Evolutionary conservation across 169 alveolate species (phyloP).

Genomic region (Eimeria zaria): DNA sequence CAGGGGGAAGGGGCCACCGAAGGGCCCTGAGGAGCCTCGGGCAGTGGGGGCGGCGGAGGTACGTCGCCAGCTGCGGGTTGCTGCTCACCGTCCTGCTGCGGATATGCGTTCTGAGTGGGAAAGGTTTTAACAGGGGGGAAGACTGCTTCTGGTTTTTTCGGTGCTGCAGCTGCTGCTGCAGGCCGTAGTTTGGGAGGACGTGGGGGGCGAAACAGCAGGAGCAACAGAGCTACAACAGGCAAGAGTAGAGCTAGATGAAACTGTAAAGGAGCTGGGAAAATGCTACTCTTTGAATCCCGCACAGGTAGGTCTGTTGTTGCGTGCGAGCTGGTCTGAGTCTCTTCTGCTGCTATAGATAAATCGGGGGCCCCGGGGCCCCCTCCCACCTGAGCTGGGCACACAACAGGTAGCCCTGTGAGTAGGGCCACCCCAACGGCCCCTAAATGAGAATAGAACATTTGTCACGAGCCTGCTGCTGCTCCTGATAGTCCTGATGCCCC

Average conservation of each 20-base stretch:
- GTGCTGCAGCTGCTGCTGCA: too few species aligned
- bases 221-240: neutral
- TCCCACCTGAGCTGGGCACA: neutral
- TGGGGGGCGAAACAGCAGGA: neutral
- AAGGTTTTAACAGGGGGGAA: too few species aligned
- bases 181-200: too few species aligned
- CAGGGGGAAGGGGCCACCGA: too few species aligned
- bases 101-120: too few species aligned
- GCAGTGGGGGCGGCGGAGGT: too few species aligned
- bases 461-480: neutral
- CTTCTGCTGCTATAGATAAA: neutral
- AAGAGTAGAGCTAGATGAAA: neutral
- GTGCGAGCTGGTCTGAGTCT: neutral
- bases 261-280: neutral
- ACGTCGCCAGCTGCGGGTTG: too few species aligned
- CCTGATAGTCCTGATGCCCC: too few species aligned
- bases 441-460: neutral
- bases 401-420: neutral
- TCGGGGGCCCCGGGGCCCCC: conserved; percentile 27
- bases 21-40: too few species aligned
- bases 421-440: conserved; percentile 18
- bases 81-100: too few species aligned
- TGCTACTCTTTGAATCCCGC: neutral
- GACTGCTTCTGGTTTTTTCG: too few species aligned
- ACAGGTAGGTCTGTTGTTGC: neutral